These are phyloP conservation scores for Curvularia hawaiiensis DNA, from an alignment of 2,329 filamentous ascomycete genomes.

Conservation along the genomic window DNA sequence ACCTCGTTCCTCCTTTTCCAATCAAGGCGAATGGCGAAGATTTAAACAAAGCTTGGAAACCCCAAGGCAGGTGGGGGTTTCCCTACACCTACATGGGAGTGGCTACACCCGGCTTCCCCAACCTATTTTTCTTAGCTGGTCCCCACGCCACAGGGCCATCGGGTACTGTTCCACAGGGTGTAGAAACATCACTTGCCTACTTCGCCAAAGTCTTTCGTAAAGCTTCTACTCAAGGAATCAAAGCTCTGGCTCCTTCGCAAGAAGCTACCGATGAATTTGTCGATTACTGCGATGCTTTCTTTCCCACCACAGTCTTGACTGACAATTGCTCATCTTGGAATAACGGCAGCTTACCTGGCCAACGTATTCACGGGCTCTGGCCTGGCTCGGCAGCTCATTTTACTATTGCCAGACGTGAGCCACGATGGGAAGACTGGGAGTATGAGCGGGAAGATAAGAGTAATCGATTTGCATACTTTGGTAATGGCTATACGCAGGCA, in stretches of 20 bases:
- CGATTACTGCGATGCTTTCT: slow-evolving; percentile 60
- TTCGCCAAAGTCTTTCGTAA: slow-evolving; percentile 72
- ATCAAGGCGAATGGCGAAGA: slow-evolving; percentile 62
- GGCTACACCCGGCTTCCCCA: slow-evolving; percentile 69
- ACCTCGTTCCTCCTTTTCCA: slow-evolving; percentile 60
- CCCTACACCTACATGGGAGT: slow-evolving; percentile 71
- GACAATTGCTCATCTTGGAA: slow-evolving; percentile 75
- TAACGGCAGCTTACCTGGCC: slow-evolving; percentile 65
- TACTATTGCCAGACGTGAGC: slow-evolving; percentile 62
- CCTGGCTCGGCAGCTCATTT: slow-evolving; percentile 70
- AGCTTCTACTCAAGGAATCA: slow-evolving; percentile 68
- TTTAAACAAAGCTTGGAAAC: slow-evolving; percentile 62
- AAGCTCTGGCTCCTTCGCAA: slow-evolving; percentile 61
- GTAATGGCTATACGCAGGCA: slow-evolving; percentile 68
- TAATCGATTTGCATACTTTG: slow-evolving; percentile 67
- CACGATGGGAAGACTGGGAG: slow-evolving; percentile 65
- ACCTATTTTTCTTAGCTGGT: slow-evolving; percentile 68
- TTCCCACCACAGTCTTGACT: slow-evolving; percentile 57
- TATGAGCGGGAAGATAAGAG: slow-evolving; percentile 55
- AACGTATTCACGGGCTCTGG: slow-evolving; percentile 70
- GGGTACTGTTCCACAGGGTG: slow-evolving; percentile 69
- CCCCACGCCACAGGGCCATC: slow-evolving; percentile 49
- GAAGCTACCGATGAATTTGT: slow-evolving; percentile 68
- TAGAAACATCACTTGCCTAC: slow-evolving; percentile 70
- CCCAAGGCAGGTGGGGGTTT: slow-evolving; percentile 62